Base-by-base conservation (phyloP, 139 green algal genomes). In the Yamagishiella unicocca region DNA sequence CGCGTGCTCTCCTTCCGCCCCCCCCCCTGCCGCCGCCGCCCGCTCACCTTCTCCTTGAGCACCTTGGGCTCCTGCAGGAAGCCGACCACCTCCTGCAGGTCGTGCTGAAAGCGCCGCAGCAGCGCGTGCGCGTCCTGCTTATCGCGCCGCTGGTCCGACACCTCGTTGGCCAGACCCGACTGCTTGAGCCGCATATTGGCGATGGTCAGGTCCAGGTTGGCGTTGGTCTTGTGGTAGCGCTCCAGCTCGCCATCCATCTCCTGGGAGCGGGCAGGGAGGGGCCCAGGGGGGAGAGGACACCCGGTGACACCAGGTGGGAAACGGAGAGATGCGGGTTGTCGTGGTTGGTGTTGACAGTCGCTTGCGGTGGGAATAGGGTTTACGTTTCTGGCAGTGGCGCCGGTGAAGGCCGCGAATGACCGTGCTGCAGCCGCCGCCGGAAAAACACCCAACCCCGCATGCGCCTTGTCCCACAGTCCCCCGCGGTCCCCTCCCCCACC, bases 201-300 rank as follows among this genome's bases (percentile, higher is more conserved):
- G 68, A 98, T 95, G 50, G 88, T 93, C 21, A 97, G 93, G 87
- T 98, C 95, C 64, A 97, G 90, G 27, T 81, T 87, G n/a, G 92
- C 89, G 85, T 96, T 97, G 89, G 92, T 95, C 91, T 95, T 97
- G 93, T 97, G 94, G 89, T 96, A 98, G 25, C 94, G 76, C 93
- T 97, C 95, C 83, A 98, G 90, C 93, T 98, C 96, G 22, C 90
- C 88, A 64, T 98, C 96, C 96, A 98, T 98, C 85, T 96, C 93
- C 90, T 73, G 38, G 71, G 38, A 6, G 17, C 1, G 42, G 42
- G 42, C 14, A 79, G 35, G 27, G 42, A 14, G 4, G 45, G 27
- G 73, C 0, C 5, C 40, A 81, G 9, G 42, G 46, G 5, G n/a
- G 45, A 21, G 2, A 81, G 74, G 33, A n/a, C n/a, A n/a, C n/a